Base-by-base conservation (phyloP, 2,329 filamentous ascomycete genomes). In the Claviceps fusiformis region DNA sequence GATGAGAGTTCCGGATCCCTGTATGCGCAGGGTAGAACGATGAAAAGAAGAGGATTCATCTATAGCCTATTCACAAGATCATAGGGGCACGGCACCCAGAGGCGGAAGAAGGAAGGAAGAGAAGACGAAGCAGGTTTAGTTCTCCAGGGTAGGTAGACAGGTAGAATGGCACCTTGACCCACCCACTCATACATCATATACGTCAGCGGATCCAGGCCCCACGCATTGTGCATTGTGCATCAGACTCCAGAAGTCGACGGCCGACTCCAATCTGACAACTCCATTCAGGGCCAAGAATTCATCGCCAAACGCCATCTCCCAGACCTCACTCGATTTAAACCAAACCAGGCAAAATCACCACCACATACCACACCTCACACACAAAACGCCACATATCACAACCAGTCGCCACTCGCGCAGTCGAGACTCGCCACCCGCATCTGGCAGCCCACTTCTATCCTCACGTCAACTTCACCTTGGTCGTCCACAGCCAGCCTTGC, bases 41-140 rank as follows among this genome's bases (percentile, higher is more conserved):
- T 39, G 27, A 58, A 55, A 51, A 58, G 54, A 37, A 60, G 56
- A 52, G 57, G 59, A 37, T 55, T 61, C 29, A 58, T 61, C n/a
- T 54, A 56, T 5, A 54, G 53, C 11, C 31, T 58, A 5, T 56
- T 61, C 45, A 55, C 56, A n/a, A 51, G 59, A 39, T 55, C 52
- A 24, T 50, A 4, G 27, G 13, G 35, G 44, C 11, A 7, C 44
- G 9, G 9, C 24, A 29, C n/a, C 11, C 15, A 17, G 15, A 35
- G 13, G 24, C 10, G 17, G n/a, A 3, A 31, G 35, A 6, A 11
- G 5, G 24, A 7, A 50, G 5, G 49, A 29, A 50, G 24, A n/a
- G 41, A 35, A 11, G 33, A 27, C 10, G 11, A n/a, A 33, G 24
- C 24, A 19, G 13, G 24, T 43, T 19, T 7, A 2, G 17, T 31